Evolutionary conservation across 2,329 filamentous ascomycete genomes (phyloP).

Genomic region (Colletotrichum lentis): DNA sequence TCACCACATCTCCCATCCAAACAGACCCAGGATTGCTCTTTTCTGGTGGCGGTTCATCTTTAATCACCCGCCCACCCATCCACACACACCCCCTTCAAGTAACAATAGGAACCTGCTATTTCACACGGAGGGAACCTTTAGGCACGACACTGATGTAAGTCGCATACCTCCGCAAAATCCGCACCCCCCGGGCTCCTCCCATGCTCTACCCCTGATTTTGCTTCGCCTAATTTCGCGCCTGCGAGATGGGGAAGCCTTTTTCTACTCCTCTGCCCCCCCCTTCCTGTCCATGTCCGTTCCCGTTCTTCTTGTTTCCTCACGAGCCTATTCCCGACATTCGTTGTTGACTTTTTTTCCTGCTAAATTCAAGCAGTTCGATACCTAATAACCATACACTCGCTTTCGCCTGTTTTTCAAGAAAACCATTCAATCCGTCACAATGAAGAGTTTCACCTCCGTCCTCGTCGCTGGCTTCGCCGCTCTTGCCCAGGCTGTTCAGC

Average conservation of each 20-base stretch:
- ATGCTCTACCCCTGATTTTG: slow-evolving; percentile 34
- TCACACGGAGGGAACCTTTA: too few relatives aligned
- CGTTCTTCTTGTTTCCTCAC: slow-evolving; percentile 24
- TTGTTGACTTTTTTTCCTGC: slow-evolving; percentile 34
- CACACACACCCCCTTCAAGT: slow-evolving; percentile 6
- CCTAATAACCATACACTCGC: slow-evolving; percentile 32
- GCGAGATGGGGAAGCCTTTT: slow-evolving; percentile 33
- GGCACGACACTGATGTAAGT: slow-evolving; percentile 34
- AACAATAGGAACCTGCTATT: slow-evolving; percentile 31
- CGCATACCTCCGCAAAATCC: slow-evolving; percentile 31
- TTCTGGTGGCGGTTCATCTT: not conserved
- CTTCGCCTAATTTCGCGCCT: slow-evolving; percentile 38
- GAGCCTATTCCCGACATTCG: slow-evolving; percentile 37
- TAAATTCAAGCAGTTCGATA: slow-evolving; percentile 32
- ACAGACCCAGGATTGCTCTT: slow-evolving; percentile 12
- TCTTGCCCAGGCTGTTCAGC: slow-evolving; percentile 45
- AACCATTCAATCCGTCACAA: slow-evolving; percentile 42
- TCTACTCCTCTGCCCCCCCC: slow-evolving; percentile 31
- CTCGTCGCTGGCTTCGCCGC: slow-evolving; percentile 46
- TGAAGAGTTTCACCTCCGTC: slow-evolving; percentile 46
- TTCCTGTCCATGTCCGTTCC: not conserved
- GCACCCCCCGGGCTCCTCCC: slow-evolving; percentile 20
- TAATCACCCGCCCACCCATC: not conserved
- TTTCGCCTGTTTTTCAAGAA: slow-evolving; percentile 31
- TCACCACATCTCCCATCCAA: slow-evolving; percentile 13